Percentiles rank a stretch among this genome's conserved stretches.
Evolutionary conservation across 192 early-diverging fungal genomes (phyloP).

Genomic region (Helicostylum pulchrum): DNA sequence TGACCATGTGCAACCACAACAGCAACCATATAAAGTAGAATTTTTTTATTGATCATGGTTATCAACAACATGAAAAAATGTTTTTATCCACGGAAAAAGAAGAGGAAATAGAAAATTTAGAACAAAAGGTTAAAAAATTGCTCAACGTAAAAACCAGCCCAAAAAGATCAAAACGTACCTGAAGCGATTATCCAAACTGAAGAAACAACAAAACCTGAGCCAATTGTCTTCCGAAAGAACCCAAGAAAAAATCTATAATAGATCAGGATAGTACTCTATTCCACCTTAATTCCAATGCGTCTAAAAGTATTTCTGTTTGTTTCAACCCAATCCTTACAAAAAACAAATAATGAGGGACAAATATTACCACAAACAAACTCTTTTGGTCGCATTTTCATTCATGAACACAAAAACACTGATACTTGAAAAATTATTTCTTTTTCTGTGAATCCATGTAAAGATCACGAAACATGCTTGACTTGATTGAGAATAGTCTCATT

Average conservation of each 20-base stretch:
- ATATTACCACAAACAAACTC: background rate
- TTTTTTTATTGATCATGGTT: constrained; percentile 57
- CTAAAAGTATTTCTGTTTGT: constrained; percentile 60
- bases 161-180: constrained; percentile 85
- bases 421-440: constrained; percentile 63
- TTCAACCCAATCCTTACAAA: constrained; percentile 43
- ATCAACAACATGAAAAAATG: constrained; percentile 25
- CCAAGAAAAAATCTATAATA: constrained; percentile 33
- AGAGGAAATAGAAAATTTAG: constrained; percentile 92
- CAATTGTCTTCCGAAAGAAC: background rate
- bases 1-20: constrained; percentile 38
- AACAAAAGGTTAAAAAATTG: constrained; percentile 98
- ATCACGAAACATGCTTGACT: too few species aligned
- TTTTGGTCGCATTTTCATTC: constrained; percentile 59
- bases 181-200: constrained; percentile 66
- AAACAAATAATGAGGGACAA: constrained; percentile 6
- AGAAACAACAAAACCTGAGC: background rate
- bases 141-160: constrained; percentile 74
- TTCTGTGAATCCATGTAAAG: constrained; percentile 4
- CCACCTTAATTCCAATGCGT: constrained; percentile 58
- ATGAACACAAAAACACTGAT: constrained; percentile 82
- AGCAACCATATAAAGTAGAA: constrained; percentile 36
- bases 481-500: too few species aligned
- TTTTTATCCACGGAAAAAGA: constrained; percentile 66
- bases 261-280: constrained; percentile 61